Percentiles rank a stretch among this genome's conserved stretches.
phyloP scores from a whole-genome alignment of 768 basidiomycete genomes.

The Auriscalpium vulgare region DNA sequence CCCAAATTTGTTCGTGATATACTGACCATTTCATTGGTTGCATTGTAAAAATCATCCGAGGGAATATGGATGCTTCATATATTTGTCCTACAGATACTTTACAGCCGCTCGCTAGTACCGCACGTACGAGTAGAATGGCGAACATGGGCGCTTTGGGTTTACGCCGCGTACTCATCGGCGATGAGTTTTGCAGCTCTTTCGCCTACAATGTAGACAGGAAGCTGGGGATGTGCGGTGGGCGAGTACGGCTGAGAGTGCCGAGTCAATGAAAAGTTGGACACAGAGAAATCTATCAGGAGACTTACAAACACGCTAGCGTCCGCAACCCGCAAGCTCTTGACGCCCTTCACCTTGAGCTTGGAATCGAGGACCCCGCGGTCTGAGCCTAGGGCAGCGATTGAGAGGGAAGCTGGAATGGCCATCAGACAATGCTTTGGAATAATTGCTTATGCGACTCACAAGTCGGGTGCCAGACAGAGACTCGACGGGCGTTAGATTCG shows the following conservation, averaged over 20 bases:
- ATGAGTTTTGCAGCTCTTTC: not conserved
- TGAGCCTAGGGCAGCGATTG: not conserved
- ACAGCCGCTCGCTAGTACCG: too few species aligned
- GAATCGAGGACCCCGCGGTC: slow-evolving; percentile 14
- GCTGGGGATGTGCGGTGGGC: not conserved
- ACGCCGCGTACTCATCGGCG: not conserved
- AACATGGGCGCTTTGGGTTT: too few species aligned
- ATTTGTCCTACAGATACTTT: too few species aligned
- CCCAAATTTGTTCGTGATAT: too few species aligned
- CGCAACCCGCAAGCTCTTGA: slow-evolving; percentile 30
- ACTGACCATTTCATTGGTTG: too few species aligned
- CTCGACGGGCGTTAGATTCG: not conserved
- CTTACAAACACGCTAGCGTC: slow-evolving; percentile 23
- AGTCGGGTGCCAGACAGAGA: not conserved
- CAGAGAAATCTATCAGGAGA: not conserved
- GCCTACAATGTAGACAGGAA: not conserved
- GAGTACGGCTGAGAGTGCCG: not conserved
- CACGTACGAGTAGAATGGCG: too few species aligned
- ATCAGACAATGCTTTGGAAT: slow-evolving; percentile 3
- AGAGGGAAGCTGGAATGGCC: slow-evolving; percentile 9
- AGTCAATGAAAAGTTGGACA: too few species aligned
- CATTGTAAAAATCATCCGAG: too few species aligned
- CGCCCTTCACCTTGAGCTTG: slow-evolving; percentile 29
- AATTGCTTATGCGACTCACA: not conserved
- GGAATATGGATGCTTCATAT: too few species aligned